These are phyloP conservation scores for Piper longum DNA, from an alignment of 164 flowering plant species.

Conservation along the genomic window DNA sequence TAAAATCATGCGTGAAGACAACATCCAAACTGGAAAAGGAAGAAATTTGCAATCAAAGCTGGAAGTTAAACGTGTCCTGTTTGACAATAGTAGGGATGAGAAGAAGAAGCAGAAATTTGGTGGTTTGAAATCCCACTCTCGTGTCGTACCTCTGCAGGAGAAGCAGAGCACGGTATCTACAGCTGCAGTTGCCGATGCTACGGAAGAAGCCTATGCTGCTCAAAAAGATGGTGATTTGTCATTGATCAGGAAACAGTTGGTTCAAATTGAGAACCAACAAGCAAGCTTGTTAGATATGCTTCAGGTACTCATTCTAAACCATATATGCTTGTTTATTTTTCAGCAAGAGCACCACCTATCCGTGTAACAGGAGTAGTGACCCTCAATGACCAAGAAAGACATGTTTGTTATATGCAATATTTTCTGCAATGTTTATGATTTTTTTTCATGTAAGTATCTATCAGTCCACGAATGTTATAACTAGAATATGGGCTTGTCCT, in stretches of 20 bases:
- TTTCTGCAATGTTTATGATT: too few relatives aligned
- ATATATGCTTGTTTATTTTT: background rate
- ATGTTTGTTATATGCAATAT: too few relatives aligned
- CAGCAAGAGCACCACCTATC: too few relatives aligned
- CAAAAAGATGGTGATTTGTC: conserved; percentile 43
- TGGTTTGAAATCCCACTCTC: conserved; percentile 39
- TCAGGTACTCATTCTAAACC: conserved; percentile 38
- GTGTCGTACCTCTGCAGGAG: conserved; percentile 50
- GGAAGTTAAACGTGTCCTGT: conserved; percentile 36
- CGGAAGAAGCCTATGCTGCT: conserved; percentile 19
- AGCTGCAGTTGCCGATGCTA: conserved; percentile 12
- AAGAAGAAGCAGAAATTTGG: conserved; percentile 25
- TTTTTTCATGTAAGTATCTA: too few relatives aligned
- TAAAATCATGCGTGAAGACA: conserved; percentile 15
- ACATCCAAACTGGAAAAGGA: conserved; percentile 3
- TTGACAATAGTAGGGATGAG: conserved; percentile 31
- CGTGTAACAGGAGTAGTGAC: too few relatives aligned
- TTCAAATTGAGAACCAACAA: conserved; percentile 85
- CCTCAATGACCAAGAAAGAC: too few relatives aligned
- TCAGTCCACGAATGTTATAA: too few relatives aligned
- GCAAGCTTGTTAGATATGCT: conserved; percentile 65
- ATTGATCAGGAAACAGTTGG: conserved; percentile 63
- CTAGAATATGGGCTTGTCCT: too few relatives aligned
- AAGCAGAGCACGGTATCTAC: conserved; percentile 20
- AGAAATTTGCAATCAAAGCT: conserved; percentile 15